These are phyloP conservation scores for Musa troglodytarum DNA, from an alignment of 176 grass and related monocot species.

Conservation along the genomic window DNA sequence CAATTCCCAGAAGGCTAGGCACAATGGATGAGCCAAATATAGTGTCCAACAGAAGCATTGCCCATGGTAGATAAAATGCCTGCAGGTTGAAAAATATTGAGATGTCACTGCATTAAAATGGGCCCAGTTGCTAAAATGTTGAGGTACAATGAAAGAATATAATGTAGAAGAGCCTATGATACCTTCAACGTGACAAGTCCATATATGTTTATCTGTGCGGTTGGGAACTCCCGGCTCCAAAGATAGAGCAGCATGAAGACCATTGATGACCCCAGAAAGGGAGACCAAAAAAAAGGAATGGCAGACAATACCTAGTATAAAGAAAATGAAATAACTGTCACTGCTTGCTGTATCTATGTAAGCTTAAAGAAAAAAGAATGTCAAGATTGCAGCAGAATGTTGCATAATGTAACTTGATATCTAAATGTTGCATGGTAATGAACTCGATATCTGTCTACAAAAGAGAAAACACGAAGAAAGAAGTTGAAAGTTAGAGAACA, in stretches of 20 bases:
- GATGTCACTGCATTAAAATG: constrained; percentile 2
- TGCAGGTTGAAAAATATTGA: constrained; percentile 23
- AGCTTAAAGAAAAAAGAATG: background rate
- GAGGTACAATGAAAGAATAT: constrained; percentile 2
- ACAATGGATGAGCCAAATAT: constrained; percentile 66
- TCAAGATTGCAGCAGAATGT: background rate
- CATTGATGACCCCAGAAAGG: constrained; percentile 50
- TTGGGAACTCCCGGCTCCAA: constrained; percentile 92
- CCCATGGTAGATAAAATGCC: constrained; percentile 99
- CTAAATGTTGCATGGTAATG: background rate
- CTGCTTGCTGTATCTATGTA: background rate
- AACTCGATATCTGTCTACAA: background rate
- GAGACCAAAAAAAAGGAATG: constrained; percentile 30
- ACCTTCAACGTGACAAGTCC: constrained; percentile 78
- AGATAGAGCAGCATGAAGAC: constrained; percentile 88
- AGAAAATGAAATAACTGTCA: constrained; percentile 16
- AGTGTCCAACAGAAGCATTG: constrained; percentile 73
- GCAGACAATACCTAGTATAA: constrained; percentile 42
- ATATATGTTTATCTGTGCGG: constrained; percentile 84
- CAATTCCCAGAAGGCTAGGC: constrained; percentile 64
- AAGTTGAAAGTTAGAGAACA: constrained; percentile 7
- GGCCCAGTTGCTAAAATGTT: background rate
- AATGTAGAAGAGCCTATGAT: constrained; percentile 18
- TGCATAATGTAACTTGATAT: background rate
- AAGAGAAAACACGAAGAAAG: background rate